These are phyloP conservation scores for Mesotaenium endlicherianum DNA, from an alignment of 139 green algal species.

Conservation along the genomic window DNA sequence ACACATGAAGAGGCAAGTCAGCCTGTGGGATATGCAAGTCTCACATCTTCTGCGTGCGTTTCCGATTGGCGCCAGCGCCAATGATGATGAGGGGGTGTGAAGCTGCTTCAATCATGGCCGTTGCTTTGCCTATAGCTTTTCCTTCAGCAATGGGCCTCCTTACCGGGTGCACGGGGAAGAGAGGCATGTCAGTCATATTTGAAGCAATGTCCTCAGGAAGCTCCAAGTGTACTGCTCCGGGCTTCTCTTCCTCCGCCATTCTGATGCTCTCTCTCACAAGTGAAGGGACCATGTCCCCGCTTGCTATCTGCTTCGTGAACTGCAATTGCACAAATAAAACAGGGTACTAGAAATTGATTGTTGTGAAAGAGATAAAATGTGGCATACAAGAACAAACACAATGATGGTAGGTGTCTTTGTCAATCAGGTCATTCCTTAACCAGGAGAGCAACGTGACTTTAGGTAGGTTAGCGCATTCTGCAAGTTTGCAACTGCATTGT, in stretches of 20 bases:
- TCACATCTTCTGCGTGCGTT: constrained; percentile 53
- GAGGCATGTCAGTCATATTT: constrained; percentile 1
- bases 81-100: constrained; percentile 54
- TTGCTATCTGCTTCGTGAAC: constrained; percentile 50
- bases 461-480: too few species aligned
- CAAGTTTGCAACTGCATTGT: too few species aligned
- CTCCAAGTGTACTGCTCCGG: constrained; percentile 53
- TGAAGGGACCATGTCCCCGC: constrained; percentile 52
- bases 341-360: too few species aligned
- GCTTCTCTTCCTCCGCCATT: constrained; percentile 50
- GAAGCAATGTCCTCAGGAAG: constrained; percentile 57
- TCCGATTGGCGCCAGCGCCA: constrained; percentile 52
- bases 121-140: constrained; percentile 46
- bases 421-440: too few species aligned
- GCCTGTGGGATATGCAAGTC: background rate
- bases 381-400: too few species aligned
- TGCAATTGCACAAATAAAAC: background rate
- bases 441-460: too few species aligned
- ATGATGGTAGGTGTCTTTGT: too few species aligned
- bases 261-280: constrained; percentile 47
- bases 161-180: constrained; percentile 42
- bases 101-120: constrained; percentile 50
- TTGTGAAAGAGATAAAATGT: too few species aligned
- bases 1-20: background rate
- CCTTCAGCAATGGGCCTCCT: constrained; percentile 53